Base-by-base conservation (phyloP, 768 basidiomycete species). In the Suillus ampliporus region DNA sequence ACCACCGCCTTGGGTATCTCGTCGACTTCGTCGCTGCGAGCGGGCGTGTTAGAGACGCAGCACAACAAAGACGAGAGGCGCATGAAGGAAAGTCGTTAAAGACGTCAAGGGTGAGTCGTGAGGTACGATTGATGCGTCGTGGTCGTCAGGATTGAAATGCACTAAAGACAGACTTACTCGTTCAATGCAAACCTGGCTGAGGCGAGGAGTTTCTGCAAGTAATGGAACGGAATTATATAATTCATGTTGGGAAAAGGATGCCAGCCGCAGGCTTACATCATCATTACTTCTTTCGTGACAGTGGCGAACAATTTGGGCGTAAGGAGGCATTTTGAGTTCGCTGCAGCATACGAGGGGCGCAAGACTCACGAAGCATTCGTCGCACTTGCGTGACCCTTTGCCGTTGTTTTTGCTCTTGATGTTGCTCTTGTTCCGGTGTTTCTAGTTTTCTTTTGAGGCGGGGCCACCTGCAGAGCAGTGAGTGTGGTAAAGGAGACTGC, bases 41-140 rank as follows among this genome's bases (percentile, higher is more conserved):
- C 70, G 75, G 78, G 75, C 69, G 78, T 74, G 77, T 84, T 79
- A 83, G 87, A 84, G 75, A 80, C 80, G 72, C 86, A 90, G 76
- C 89, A 89, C 73, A 89, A 74, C 44, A 89, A 74, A 66, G 83
- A 85, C 68, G 80, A 83, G 73, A 88, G 77, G 75, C 73, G 82
- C 89, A 91, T 90, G 83, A 63, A 69, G 71, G 75, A 66, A 73
- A 64, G 74, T 73, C 66, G 73, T 68, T 62, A 67, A 71, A 51
- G 68, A 52, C 26, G 65, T 60, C 37, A 61, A 50, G 31, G 23
- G 56, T 52, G 40, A 31, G 44, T 58, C 44, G 61, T 65, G 38
- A 57, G 31, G 43, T 58, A 47, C 35, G 63, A 47, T 54, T 28
- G 53, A 64, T 61, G 51, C 57, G 64, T 59, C 51, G 67, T 60